These are phyloP conservation scores for Neofusicoccum cordaticola DNA, from an alignment of 2,329 filamentous ascomycete genomes.

Conservation along the genomic window DNA sequence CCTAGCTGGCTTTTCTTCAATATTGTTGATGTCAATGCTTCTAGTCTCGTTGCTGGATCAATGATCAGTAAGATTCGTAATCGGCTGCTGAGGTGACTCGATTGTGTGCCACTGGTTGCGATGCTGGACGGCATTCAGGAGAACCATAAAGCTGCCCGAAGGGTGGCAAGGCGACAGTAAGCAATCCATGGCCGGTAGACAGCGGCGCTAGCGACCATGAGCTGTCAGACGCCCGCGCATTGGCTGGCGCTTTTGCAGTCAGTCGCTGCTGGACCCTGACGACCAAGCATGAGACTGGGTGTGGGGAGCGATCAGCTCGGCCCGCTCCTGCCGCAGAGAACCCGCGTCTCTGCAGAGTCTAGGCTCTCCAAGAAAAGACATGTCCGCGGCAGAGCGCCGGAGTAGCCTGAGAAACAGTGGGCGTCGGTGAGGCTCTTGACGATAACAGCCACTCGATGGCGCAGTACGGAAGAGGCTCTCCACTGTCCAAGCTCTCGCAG, in stretches of 20 bases:
- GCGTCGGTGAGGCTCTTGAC: not conserved
- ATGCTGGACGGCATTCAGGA: too few relatives aligned
- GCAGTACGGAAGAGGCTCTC: not conserved
- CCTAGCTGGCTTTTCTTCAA: not conserved
- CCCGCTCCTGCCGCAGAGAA: not conserved
- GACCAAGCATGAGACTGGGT: not conserved
- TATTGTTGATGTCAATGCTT: not conserved
- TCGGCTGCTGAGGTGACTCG: too few relatives aligned
- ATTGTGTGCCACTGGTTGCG: too few relatives aligned
- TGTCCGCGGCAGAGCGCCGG: not conserved
- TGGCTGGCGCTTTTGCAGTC: not conserved
- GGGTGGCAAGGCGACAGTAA: too few relatives aligned
- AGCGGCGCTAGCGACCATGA: too few relatives aligned
- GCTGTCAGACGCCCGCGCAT: too few relatives aligned
- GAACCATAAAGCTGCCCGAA: too few relatives aligned
- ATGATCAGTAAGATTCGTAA: not conserved
- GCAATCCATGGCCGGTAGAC: too few relatives aligned
- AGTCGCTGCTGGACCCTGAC: not conserved
- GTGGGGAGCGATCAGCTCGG: conserved; percentile 12
- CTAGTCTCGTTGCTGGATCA: not conserved
- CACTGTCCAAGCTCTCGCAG: not conserved
- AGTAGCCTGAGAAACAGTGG: not conserved
- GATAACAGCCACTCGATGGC: not conserved
- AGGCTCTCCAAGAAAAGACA: not conserved
- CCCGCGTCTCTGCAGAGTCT: not conserved